Evolutionary conservation across 2,329 filamentous ascomycete genomes (phyloP), one percentile per base, ranked within the genome.

Genomic region (Aspergillus hortae): DNA sequence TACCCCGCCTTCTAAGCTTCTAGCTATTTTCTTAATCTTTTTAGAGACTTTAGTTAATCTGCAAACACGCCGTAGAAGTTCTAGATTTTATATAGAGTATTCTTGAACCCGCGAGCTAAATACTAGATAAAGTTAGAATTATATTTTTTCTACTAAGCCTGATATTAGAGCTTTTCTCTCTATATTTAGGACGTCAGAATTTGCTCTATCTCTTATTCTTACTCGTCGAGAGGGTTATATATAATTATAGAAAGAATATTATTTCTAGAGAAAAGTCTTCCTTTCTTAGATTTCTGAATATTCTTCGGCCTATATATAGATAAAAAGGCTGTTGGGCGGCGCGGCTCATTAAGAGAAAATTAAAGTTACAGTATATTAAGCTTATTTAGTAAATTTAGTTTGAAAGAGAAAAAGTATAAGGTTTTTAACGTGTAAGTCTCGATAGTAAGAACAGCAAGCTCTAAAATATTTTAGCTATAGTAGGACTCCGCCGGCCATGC

Each of bases 1-100:
- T 46, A 41, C 11, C 43, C 51, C 30, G 44, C 36, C 12, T 53
- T 35, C 47, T 46, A 53, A 53, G 15, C 27, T 47, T 53, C 43
- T 33, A 53, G 38, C 51, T 45, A 55, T 49, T 52, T 41, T 15
- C 4, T 30, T 45, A 55, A 52, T 42, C 53, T 44, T 23, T 38
- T 55, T 14, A 40, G 53, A 45, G 53, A 49, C 4, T 45, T 45
- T 25, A 49, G 49, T 49, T 55, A 49, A 43, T 55, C 49, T 36
- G 33, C 21, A 44, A 49, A 49, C 25, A 49, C 25, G 36, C 40
- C 38, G 25, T 53, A 25, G 32, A 53, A 53, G 51, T 44, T 46
- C 44, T 44, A 21, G 23, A 51, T 27, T 42, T 51, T 46, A 27
- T 46, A 46, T 11, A 42, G 48, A 51, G 48, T 42, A 32, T 23